phyloP scores from a whole-genome alignment of 495 filamentous ascomycete species.

The Penicillium salamii region DNA sequence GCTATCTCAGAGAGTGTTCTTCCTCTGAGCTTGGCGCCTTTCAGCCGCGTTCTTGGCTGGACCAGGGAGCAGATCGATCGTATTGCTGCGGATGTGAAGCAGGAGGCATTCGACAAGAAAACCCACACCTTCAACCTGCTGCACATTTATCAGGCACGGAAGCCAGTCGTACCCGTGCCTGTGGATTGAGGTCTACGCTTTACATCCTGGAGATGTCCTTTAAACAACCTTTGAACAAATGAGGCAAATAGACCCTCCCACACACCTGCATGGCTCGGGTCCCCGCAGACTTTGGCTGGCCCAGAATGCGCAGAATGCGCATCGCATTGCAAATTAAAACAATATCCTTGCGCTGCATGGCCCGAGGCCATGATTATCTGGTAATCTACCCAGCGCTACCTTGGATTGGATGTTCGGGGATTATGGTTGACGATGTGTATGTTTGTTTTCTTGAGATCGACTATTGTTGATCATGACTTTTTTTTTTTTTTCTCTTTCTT shows the following conservation, averaged over 20 bases:
- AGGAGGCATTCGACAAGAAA: slow-evolving; percentile 66
- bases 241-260: no score
- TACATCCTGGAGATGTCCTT: no score
- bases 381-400: no score
- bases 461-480: neutral
- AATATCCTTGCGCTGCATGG: no score
- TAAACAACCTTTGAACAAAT: no score
- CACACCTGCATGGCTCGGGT: no score
- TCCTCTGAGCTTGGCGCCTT: slow-evolving; percentile 68
- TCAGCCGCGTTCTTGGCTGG: slow-evolving; percentile 66
- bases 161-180: slow-evolving; percentile 20
- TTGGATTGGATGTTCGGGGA: neutral
- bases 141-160: slow-evolving; percentile 51
- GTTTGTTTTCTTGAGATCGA: neutral
- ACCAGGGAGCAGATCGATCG: slow-evolving; percentile 61
- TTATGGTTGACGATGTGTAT: neutral
- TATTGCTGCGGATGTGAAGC: slow-evolving; percentile 59
- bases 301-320: neutral
- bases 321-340: neutral
- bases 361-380: no score
- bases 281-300: neutral
- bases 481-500: slow-evolving; percentile 3
- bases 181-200: no score
- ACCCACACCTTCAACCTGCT: slow-evolving; percentile 73
- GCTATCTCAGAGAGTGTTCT: slow-evolving; percentile 70